A percentile compares a stretch with the other conserved stretches of the same genome.
These are phyloP conservation scores for Paralagenidium karlingii DNA, from an alignment of 352 stramenopile species.

Conservation along the genomic window DNA sequence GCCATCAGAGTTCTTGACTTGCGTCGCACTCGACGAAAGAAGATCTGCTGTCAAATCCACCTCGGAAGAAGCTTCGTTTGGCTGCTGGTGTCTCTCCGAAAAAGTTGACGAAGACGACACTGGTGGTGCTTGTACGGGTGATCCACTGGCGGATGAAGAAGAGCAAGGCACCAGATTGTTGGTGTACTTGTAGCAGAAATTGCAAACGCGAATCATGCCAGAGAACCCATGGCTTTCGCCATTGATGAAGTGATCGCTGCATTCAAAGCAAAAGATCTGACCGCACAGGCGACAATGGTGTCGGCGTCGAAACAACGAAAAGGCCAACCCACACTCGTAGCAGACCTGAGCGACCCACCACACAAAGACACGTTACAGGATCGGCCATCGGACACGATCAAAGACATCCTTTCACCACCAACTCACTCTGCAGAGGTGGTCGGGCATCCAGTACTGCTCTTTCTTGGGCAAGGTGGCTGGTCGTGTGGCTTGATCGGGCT, in stretches of 20 bases:
- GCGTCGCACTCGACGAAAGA: not conserved
- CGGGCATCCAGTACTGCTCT: slow-evolving; percentile 79
- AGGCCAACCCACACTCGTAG: slow-evolving; percentile 64
- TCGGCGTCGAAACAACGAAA: slow-evolving; percentile 72
- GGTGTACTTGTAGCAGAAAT: slow-evolving; percentile 50
- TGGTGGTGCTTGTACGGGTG: slow-evolving; percentile 1
- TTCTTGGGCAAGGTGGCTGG: no score
- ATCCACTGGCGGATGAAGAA: slow-evolving; percentile 4
- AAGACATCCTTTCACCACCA: not conserved
- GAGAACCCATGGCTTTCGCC: slow-evolving; percentile 34
- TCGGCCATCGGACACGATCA: not conserved
- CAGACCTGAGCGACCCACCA: slow-evolving; percentile 42
- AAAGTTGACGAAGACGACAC: not conserved
- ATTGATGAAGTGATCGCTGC: slow-evolving; percentile 69
- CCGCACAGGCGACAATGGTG: slow-evolving; percentile 80
- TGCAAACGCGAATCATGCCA: slow-evolving; percentile 50
- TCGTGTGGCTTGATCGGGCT: no score
- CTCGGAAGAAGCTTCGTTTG: slow-evolving; percentile 7
- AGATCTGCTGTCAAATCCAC: slow-evolving; percentile 4
- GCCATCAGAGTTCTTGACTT: not conserved
- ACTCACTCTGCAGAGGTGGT: slow-evolving; percentile 67
- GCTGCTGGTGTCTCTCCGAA: not conserved
- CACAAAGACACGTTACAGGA: not conserved
- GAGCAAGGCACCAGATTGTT: no score
- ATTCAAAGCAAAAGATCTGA: slow-evolving; percentile 79